These are phyloP conservation scores for Physcomitrellopsis africana DNA, from an alignment of 225 moss, liverwort and hornwort species.

Conservation along the genomic window DNA sequence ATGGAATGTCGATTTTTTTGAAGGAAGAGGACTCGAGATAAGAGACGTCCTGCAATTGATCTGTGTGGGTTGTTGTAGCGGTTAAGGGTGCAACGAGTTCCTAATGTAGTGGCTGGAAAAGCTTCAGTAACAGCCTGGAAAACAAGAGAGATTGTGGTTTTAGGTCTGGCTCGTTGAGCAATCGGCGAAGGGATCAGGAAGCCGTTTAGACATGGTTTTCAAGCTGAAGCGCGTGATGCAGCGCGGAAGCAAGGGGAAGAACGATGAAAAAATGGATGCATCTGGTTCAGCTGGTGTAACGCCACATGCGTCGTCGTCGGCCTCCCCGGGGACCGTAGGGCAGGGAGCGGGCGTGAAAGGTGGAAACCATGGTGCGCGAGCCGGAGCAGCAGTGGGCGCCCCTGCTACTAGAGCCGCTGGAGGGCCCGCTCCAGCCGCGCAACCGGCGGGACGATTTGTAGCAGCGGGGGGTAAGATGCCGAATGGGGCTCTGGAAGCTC, in stretches of 20 bases:
- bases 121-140: neutral
- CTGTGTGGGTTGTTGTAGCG: neutral
- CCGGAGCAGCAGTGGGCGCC: slow-evolving; percentile 28
- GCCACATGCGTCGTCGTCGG: slow-evolving; percentile 38
- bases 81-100: neutral
- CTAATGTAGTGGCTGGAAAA: neutral
- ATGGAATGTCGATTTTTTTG: slow-evolving; percentile 13
- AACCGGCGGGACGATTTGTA: slow-evolving; percentile 27
- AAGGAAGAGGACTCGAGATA: neutral
- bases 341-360: slow-evolving; percentile 32
- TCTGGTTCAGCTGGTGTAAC: neutral
- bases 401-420: slow-evolving; percentile 31
- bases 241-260: slow-evolving; percentile 54
- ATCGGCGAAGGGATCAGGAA: neutral
- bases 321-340: slow-evolving; percentile 18
- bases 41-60: neutral
- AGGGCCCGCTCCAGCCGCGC: slow-evolving; percentile 8
- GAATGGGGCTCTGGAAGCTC: slow-evolving; percentile 57
- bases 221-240: slow-evolving; percentile 59
- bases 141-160: neutral
- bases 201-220: slow-evolving; percentile 43
- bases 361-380: slow-evolving; percentile 34
- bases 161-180: slow-evolving; percentile 21
- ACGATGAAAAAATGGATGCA: slow-evolving; percentile 39
- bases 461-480: slow-evolving; percentile 30